Evolutionary conservation across 371 early-diverging fungal genomes (phyloP).

Genomic region (Rhizopus delemar): DNA sequence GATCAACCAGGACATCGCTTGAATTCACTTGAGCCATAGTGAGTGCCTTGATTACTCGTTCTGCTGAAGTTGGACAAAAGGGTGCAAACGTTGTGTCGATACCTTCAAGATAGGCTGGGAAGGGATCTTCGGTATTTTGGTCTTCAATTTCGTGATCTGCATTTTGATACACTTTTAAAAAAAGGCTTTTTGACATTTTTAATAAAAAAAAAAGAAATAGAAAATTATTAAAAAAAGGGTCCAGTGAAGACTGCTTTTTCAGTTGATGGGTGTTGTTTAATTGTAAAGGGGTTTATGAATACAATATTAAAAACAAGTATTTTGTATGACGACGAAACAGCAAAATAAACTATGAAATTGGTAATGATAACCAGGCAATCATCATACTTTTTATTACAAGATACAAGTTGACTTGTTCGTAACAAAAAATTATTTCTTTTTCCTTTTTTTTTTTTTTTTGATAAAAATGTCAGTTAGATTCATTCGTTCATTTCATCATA

Average conservation of each 20-base stretch:
- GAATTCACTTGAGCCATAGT: constrained; percentile 47
- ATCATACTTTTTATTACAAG: no score
- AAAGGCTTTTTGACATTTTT: constrained; percentile 12
- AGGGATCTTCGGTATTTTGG: constrained; percentile 39
- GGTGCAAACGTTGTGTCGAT: constrained; percentile 60
- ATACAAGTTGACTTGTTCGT: no score
- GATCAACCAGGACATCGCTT: constrained; percentile 54
- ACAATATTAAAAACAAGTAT: no score
- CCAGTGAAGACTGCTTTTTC: not conserved
- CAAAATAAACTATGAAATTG: no score
- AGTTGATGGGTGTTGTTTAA: not conserved
- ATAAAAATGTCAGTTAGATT: not conserved
- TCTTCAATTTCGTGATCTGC: constrained; percentile 44
- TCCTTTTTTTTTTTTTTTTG: constrained; percentile 1
- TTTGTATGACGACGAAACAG: no score
- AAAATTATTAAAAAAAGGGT: not conserved
- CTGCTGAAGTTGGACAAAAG: constrained; percentile 65
- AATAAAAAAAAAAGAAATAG: not conserved
- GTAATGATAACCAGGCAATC: no score
- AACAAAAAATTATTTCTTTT: no score
- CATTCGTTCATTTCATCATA: constrained; percentile 15
- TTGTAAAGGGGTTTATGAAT: no score
- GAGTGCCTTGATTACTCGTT: constrained; percentile 55
- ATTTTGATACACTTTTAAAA: constrained; percentile 34
- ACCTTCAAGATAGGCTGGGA: constrained; percentile 64